Base-by-base conservation (phyloP, 768 basidiomycete genomes). In the Termitomyces sp. region DNA sequence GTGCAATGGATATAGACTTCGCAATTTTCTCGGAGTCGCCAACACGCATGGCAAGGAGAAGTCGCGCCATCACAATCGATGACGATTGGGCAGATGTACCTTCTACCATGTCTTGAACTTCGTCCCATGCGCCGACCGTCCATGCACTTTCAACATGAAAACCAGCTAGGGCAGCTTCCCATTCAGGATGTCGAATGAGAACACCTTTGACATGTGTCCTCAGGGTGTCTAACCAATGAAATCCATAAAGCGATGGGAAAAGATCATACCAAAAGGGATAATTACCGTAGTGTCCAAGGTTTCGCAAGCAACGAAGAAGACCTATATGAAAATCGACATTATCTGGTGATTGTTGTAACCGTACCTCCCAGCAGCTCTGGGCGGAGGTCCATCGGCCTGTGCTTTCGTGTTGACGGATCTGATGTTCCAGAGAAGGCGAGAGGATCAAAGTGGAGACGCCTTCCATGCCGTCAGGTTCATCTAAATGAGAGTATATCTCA, bases 401-500 rank as follows among this genome's bases (percentile, higher is more conserved):
- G 61, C 89, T 95, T 70, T 99, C 97, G 64, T 99, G 97, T 66
- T 98, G 91, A 42, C 97, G 86, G 58, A 99, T 98, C 69, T 97
- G 94, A 70, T 97, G 93, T 61, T 98, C 92, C 46, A 98, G 70
- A 3, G 91, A 91, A 0, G 97, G 97, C 0, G 89, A 84, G 12
- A 98, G 72, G 55, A 98, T 89, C 63, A 89, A 73, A 6, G 89
- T 85, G 0, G 97, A 97, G 32, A 98, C 81, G 0, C 97, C 97
- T 72, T 98, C 95, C 97, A 99, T 99, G 16, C 97, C 97, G 71
- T 99, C 97, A 0, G 97, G 97, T 69, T 99, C 94, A 68, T 99
- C 94, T 7, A 99, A 77, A 55, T 94, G 84, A 12, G 96, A 88
- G 69, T 99, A 99, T 58, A 98, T 95, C 70, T 97, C 88, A 63